Percentiles rank a stretch among this genome's conserved stretches.
These are phyloP conservation scores for Bipolaris sorokiniana DNA, from an alignment of 2,329 filamentous ascomycete species.

Conservation along the genomic window DNA sequence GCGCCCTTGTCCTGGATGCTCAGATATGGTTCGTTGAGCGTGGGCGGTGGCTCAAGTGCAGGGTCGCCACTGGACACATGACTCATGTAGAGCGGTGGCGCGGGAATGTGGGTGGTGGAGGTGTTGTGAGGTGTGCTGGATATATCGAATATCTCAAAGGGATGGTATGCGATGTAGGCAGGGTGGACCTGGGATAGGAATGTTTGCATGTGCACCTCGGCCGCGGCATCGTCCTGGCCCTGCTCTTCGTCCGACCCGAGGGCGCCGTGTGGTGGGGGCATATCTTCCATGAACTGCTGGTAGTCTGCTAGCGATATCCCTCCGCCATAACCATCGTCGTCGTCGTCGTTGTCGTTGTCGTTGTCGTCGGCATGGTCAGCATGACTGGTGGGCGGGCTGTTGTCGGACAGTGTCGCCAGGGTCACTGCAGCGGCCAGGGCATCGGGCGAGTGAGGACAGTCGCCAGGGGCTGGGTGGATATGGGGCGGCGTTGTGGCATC, in stretches of 20 bases:
- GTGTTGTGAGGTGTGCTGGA: slow-evolving; percentile 20
- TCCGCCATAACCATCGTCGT: slow-evolving; percentile 26
- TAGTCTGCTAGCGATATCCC: slow-evolving; percentile 37
- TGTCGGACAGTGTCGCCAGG: slow-evolving; percentile 40
- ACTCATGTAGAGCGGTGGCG: slow-evolving; percentile 16
- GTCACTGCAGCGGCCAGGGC: slow-evolving; percentile 35
- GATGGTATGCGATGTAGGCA: slow-evolving; percentile 12
- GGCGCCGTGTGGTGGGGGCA: slow-evolving; percentile 6
- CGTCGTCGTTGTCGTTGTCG: slow-evolving; percentile 12
- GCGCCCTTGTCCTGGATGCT: slow-evolving; percentile 37
- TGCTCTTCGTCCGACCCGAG: slow-evolving; percentile 10
- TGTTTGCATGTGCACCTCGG: slow-evolving; percentile 19
- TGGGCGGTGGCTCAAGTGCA: slow-evolving; percentile 31
- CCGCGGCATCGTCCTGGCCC: slow-evolving; percentile 1
- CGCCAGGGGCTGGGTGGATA: slow-evolving; percentile 5
- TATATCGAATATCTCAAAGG: slow-evolving; percentile 14
- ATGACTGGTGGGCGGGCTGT: slow-evolving; percentile 37
- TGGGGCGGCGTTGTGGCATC: slow-evolving; percentile 18
- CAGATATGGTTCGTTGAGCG: slow-evolving; percentile 36
- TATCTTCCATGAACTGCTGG: slow-evolving; percentile 17
- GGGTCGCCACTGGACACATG: slow-evolving; percentile 26
- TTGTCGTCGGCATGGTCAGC: slow-evolving; percentile 4
- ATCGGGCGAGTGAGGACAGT: slow-evolving; percentile 27
- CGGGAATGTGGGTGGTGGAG: slow-evolving; percentile 19
- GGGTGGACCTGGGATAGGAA: slow-evolving; percentile 25